Percentiles rank a stretch among this genome's conserved stretches.
These are phyloP conservation scores for Pseudopithomyces maydicus DNA, from an alignment of 2,329 filamentous ascomycete genomes.

Conservation along the genomic window DNA sequence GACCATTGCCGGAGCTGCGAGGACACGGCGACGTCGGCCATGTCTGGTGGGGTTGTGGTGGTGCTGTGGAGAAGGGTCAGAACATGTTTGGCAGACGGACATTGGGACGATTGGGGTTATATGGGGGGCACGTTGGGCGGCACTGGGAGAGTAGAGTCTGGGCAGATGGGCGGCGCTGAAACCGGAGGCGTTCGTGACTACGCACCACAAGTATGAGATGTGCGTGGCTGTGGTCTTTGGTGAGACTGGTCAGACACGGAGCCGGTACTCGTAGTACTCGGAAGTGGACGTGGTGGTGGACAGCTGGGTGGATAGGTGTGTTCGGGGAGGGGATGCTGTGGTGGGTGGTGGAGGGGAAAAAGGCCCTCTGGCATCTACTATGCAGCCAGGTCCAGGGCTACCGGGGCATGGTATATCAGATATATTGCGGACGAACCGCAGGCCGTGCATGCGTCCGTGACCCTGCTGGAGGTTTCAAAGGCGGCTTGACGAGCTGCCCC, in stretches of 20 bases:
- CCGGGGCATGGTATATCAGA: constrained; percentile 17
- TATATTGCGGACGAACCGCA: constrained; percentile 27
- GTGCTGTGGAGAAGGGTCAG: constrained; percentile 5
- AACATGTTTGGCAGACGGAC: constrained; percentile 1
- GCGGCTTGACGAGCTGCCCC: constrained; percentile 20
- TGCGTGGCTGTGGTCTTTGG: constrained; percentile 25
- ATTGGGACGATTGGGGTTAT: constrained; percentile 19
- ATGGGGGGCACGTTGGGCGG: constrained; percentile 1
- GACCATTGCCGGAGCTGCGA: constrained; percentile 45
- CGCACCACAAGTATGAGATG: constrained; percentile 29
- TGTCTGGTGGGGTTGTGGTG: constrained; percentile 16
- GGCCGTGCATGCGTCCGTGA: constrained; percentile 21
- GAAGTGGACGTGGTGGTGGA: constrained; percentile 1
- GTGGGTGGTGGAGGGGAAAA: constrained; percentile 15
- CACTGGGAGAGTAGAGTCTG: constrained; percentile 4
- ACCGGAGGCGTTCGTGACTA: constrained; percentile 32
- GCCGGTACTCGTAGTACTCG: constrained; percentile 12
- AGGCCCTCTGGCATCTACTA: neutral
- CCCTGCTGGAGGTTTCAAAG: constrained; percentile 28
- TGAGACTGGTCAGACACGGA: constrained; percentile 27
- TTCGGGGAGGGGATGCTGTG: neutral
- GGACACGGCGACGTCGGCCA: constrained; percentile 38
- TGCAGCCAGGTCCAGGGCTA: constrained; percentile 9
- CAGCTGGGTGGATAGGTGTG: constrained; percentile 5
- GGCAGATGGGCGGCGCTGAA: constrained; percentile 29